A percentile compares a stretch with the other conserved stretches of the same genome.
These are phyloP conservation scores for Pyronema omphalodes DNA, from an alignment of 495 filamentous ascomycete species.

Conservation along the genomic window DNA sequence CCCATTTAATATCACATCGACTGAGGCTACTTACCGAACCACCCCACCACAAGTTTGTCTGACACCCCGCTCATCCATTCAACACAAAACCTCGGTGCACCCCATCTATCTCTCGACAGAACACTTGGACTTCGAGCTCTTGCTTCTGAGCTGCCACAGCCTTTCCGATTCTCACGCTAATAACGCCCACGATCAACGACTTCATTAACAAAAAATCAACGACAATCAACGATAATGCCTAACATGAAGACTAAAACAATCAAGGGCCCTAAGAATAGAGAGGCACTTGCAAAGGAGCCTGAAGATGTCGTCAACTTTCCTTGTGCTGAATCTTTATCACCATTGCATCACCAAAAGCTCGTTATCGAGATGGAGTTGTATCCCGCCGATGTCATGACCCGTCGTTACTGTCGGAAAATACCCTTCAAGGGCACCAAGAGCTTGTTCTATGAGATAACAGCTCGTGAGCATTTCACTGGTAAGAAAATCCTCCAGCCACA, in stretches of 20 bases:
- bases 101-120: no score
- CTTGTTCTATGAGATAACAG: slow-evolving; percentile 63
- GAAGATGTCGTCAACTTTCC: slow-evolving; percentile 26
- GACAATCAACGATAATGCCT: no score
- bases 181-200: no score
- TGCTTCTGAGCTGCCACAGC: no score
- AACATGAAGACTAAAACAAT: slow-evolving; percentile 1
- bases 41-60: no score
- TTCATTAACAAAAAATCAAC: no score
- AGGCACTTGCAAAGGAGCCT: neutral
- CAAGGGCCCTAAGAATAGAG: slow-evolving; percentile 17
- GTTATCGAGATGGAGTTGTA: slow-evolving; percentile 37
- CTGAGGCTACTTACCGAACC: no score
- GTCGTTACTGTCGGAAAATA: slow-evolving; percentile 51
- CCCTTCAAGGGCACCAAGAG: slow-evolving; percentile 92
- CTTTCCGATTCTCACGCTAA: no score
- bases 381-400: slow-evolving; percentile 47
- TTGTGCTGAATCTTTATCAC: slow-evolving; percentile 11
- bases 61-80: no score
- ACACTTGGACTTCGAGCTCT: no score
- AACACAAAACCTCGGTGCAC: no score
- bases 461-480: slow-evolving; percentile 80
- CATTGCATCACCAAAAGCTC: slow-evolving; percentile 26
- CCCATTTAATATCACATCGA: no score
- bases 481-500: slow-evolving; percentile 15